These are phyloP conservation scores for Trypanosoma lewisi DNA, from an alignment of 208 protist genomes.

Conservation along the genomic window DNA sequence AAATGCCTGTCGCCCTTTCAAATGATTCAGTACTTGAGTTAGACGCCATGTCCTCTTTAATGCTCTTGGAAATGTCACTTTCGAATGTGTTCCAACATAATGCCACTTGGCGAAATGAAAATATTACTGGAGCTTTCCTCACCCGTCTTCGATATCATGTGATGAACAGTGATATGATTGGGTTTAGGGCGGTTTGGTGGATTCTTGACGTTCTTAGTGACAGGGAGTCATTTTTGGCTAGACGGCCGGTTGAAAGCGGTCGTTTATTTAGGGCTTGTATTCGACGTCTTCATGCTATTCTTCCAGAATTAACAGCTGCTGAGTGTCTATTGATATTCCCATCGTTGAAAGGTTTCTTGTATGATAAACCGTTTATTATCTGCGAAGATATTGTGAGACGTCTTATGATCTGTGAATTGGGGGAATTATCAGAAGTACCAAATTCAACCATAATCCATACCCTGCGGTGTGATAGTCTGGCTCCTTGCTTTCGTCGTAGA, in stretches of 20 bases:
- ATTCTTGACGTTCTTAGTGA: conserved; percentile 34
- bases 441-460: conserved; percentile 9
- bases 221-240: conserved; percentile 5
- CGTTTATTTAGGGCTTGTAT: conserved; percentile 46
- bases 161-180: conserved; percentile 23
- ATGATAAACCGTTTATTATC: conserved; percentile 56
- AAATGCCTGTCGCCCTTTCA: not conserved
- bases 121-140: conserved; percentile 15
- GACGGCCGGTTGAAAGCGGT: conserved; percentile 13
- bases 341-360: conserved; percentile 12
- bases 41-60: conserved; percentile 13
- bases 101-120: conserved; percentile 4
- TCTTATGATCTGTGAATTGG: conserved; percentile 8
- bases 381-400: conserved; percentile 41
- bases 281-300: conserved; percentile 43
- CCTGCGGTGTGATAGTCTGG: conserved; percentile 6
- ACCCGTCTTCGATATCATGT: conserved; percentile 17
- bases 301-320: conserved; percentile 33
- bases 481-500: not conserved
- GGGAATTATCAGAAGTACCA: conserved; percentile 16
- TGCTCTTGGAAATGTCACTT: conserved; percentile 30
- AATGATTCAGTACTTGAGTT: conserved; percentile 14
- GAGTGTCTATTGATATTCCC: conserved; percentile 41
- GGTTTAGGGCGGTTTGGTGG: conserved; percentile 44
- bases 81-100: conserved; percentile 9